Percentiles rank a stretch among this genome's conserved stretches.
These are phyloP conservation scores for Ilyonectria destructans DNA, from an alignment of 2,329 filamentous ascomycete species.

Conservation along the genomic window DNA sequence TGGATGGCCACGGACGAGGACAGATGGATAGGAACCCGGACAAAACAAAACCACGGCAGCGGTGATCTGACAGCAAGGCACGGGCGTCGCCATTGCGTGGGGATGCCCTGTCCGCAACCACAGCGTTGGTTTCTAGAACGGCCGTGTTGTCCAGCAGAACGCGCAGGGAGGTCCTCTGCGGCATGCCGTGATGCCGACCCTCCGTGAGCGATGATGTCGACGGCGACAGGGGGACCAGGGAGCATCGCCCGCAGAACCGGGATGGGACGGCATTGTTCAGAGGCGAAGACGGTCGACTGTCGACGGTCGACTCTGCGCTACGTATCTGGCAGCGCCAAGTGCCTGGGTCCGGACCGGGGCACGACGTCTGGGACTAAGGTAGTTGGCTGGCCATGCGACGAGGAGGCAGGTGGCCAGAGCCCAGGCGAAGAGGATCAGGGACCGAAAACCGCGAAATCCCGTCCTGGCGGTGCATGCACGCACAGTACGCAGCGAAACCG, in stretches of 20 bases:
- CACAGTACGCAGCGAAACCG: not conserved
- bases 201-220: conserved; percentile 26
- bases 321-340: not conserved
- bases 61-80: not conserved
- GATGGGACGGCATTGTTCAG: conserved; percentile 23
- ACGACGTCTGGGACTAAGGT: not conserved
- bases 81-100: conserved; percentile 20
- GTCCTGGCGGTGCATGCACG: not conserved
- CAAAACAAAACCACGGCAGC: conserved; percentile 23
- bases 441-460: conserved; percentile 12
- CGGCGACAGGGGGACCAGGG: conserved; percentile 10
- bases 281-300: not conserved
- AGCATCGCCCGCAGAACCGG: conserved; percentile 17
- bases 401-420: not conserved
- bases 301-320: not conserved
- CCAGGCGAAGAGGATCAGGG: conserved; percentile 8
- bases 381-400: not conserved
- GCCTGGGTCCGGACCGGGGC: conserved; percentile 1
- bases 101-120: conserved; percentile 19
- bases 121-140: conserved; percentile 22
- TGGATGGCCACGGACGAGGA: conserved; percentile 7
- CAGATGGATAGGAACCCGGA: not conserved
- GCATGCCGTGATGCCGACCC: conserved; percentile 37
- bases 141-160: conserved; percentile 18
- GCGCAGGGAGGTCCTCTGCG: conserved; percentile 22